phyloP scores from a whole-genome alignment of 768 basidiomycete genomes.

The Pulveroboletus sp. region DNA sequence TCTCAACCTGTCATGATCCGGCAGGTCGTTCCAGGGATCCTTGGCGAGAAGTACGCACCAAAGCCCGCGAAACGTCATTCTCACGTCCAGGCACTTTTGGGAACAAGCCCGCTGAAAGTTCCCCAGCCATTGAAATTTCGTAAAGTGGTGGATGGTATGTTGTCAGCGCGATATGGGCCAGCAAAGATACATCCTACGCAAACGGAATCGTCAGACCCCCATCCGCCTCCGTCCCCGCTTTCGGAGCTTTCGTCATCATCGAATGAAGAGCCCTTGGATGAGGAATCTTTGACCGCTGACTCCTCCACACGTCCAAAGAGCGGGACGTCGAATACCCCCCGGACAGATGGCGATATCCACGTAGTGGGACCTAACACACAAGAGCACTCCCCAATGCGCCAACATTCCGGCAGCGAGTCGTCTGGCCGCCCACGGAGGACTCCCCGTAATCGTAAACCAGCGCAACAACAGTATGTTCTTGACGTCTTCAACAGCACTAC shows the following conservation, averaged over 20 bases:
- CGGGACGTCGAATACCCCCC: background rate
- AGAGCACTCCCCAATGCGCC: constrained; percentile 9
- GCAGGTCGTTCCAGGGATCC: constrained; percentile 37
- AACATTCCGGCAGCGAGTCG: constrained; percentile 6
- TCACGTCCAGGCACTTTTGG: constrained; percentile 10
- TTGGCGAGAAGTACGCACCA: constrained; percentile 26
- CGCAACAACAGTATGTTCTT: constrained; percentile 30
- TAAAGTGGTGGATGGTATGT: constrained; percentile 38
- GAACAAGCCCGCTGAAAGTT: constrained; percentile 18
- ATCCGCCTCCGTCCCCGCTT: constrained; percentile 15
- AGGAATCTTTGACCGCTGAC: background rate
- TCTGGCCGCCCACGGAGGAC: constrained; percentile 42
- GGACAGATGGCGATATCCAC: constrained; percentile 1
- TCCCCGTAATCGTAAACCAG: constrained; percentile 45
- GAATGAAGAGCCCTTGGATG: constrained; percentile 13
- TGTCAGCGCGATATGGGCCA: constrained; percentile 26
- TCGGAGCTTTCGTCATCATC: constrained; percentile 24
- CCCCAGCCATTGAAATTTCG: constrained; percentile 36
- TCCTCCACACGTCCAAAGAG: background rate
- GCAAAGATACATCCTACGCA: constrained; percentile 14
- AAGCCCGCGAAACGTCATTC: constrained; percentile 18
- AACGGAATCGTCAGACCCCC: constrained; percentile 2
- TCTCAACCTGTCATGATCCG: constrained; percentile 31
- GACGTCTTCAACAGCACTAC: constrained; percentile 38
- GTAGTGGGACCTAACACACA: constrained; percentile 8